Base-by-base conservation (phyloP, 148 eudicot genomes). In the Pouteria glomerata region DNA sequence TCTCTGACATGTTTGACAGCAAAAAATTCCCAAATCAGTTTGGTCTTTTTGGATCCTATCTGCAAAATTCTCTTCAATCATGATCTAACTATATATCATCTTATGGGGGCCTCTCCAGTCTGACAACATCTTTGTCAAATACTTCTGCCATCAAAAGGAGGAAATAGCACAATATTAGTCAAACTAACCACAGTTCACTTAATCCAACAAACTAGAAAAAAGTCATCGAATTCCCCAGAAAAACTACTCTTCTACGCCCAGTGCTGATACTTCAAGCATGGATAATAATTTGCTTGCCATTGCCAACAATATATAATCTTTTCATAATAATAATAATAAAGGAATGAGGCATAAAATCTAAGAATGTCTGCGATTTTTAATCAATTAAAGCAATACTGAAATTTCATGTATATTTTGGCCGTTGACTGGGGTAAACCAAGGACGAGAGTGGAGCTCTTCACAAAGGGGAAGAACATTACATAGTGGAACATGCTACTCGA, bases 51-150 rank as follows among this genome's bases (percentile, higher is more conserved):
- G 67, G 67, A 44, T 42, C 56, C 48, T 66, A 52, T 44, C 26
- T 12, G 44, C 8, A 47, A 57, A 47, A 51, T 35, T 15, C 51
- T 19, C 70, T 69, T 57, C 52, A 19, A 11, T 59, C 41, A 44
- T 71, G 35, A 70, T 57, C 50, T 23, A 8, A 13, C 65, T 68
- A 53, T n/a, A n/a, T n/a, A 39, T 45, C 66, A 76, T 30, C 61
- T 14, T 39, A 63, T 26, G 58, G 62, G 37, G 63, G 68, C 73
- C 48, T 67, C 57, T 23, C 66, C 63, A 56, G 10, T 66, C 72
- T 14, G 44, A 21, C 37, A 0, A 41, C 23, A 68, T 51, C 42
- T 44, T 26, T 41, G 52, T 51, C 68, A 21, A 69, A 53, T 51
- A 45, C 61, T 51, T 73, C 76, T 73, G 69, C 69, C 60, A 73